phyloP scores from a whole-genome alignment of 805 yeast species.

The Diddensiella caesifluorescens region DNA sequence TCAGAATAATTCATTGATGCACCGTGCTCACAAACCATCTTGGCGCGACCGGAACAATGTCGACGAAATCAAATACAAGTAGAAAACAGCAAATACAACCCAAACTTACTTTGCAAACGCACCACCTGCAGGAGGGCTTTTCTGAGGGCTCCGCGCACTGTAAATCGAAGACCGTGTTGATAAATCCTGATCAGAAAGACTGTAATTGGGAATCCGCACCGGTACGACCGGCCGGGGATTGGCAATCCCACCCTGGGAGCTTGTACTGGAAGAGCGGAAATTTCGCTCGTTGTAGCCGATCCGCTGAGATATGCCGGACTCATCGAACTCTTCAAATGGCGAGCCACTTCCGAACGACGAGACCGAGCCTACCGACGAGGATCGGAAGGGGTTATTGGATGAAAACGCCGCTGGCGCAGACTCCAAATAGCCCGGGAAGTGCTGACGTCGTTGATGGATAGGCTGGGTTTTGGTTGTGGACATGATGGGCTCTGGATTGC shows the following conservation, averaged over 20 bases:
- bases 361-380: conserved; percentile 17
- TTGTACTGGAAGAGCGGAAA: neutral
- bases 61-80: no score
- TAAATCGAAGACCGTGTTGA: neutral
- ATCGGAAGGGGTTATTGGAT: conserved; percentile 25
- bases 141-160: neutral
- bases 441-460: conserved; percentile 8
- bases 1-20: no score
- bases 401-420: conserved; percentile 16
- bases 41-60: no score
- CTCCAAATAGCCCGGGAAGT: conserved; percentile 10
- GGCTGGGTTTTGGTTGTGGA: conserved; percentile 1
- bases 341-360: conserved; percentile 9
- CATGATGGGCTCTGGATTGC: no score
- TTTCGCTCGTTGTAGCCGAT: neutral
- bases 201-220: neutral
- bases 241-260: conserved; percentile 1
- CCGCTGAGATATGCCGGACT: neutral
- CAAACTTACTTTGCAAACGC: conserved; percentile 4
- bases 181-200: conserved; percentile 6
- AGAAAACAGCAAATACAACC: no score
- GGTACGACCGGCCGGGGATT: conserved; percentile 1
- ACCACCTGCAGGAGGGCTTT: neutral
- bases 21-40: no score
- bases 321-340: conserved; percentile 23